Evolutionary conservation across 1,139 yeast species (phyloP), one percentile per base, ranked within the genome.

Genomic region (Diutina siamensis): DNA sequence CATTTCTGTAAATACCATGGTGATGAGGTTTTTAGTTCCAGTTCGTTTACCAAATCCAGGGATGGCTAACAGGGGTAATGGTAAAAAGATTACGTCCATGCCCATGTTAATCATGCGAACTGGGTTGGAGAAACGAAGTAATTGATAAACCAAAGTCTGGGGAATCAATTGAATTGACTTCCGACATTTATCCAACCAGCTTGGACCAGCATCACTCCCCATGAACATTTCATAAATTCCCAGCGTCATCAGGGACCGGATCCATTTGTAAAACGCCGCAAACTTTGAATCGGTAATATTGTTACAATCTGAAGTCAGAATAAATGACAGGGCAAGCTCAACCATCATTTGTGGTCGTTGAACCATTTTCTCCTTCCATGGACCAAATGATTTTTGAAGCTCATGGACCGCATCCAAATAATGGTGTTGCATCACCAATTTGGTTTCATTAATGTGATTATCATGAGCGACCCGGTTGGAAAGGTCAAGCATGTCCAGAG

Each of bases 121-220:
- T 3, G 97, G 97, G 57, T 89, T 89, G 1, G 97, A 85, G 52
- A 81, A 80, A 54, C 78, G 72, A 52, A 89, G 62, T 31, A 89
- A 81, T 17, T 86, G 86, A 45, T 81, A 80, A 60, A 88, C 75
- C 44, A 88, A 58, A 1, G 74, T 66, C 58, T 88, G 88, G 0
- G 97, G 97, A 63, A 88, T 76, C 49, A 85, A 57, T 32, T 71
- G 63, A 61, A 89, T 96, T 45, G 89, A 65, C 49, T 80, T 75
- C 49, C 75, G 75, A 28, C 84, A 68, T 56, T 85, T 87, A 7
- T 74, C 71, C 52, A 83, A 77, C 56, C 84, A 65, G 53, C 84
- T 95, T 50, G 79, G 75, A 1, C 95, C 79, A 51, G 78, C 77
- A 58, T 89, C 97, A 48, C 78, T 83, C 1, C 92, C 89, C 38